A percentile compares a stretch with the other conserved stretches of the same genome.
phyloP scores from a whole-genome alignment of 2,329 filamentous ascomycete species.

The Monosporascus sp. region DNA sequence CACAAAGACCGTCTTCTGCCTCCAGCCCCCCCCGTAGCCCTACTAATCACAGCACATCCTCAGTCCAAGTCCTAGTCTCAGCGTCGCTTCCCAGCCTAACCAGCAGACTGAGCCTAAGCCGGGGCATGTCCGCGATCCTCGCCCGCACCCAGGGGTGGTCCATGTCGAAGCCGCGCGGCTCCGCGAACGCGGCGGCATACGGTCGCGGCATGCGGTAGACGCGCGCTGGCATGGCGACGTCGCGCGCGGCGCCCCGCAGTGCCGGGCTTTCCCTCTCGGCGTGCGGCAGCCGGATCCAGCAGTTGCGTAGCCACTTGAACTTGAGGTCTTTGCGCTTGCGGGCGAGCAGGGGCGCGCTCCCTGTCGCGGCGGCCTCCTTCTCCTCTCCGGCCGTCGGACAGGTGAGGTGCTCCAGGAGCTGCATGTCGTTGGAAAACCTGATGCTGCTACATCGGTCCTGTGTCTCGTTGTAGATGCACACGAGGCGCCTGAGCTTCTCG shows the following conservation, averaged over 20 bases:
- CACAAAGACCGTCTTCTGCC: too few species aligned
- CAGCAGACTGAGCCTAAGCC: background rate
- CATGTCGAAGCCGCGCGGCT: background rate
- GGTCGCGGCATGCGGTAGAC: background rate
- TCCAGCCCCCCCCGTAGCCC: too few species aligned
- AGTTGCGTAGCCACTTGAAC: background rate
- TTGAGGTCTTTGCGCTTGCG: background rate
- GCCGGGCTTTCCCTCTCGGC: background rate
- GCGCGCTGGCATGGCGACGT: background rate
- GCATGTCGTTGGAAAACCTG: too few species aligned
- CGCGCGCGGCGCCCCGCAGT: background rate
- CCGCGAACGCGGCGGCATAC: background rate
- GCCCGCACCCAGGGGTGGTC: background rate
- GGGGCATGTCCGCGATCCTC: background rate
- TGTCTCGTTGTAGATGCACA: background rate
- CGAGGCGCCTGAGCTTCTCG: background rate
- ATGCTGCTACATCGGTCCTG: background rate
- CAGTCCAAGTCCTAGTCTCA: background rate
- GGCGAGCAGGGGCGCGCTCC: background rate
- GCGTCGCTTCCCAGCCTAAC: background rate
- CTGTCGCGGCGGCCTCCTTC: too few species aligned
- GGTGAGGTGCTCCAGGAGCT: too few species aligned
- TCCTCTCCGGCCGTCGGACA: too few species aligned
- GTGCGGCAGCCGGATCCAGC: background rate
- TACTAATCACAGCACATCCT: too few species aligned